Base-by-base conservation (phyloP, 192 early-diverging fungal genomes). In the Coemansia sp. region DNA sequence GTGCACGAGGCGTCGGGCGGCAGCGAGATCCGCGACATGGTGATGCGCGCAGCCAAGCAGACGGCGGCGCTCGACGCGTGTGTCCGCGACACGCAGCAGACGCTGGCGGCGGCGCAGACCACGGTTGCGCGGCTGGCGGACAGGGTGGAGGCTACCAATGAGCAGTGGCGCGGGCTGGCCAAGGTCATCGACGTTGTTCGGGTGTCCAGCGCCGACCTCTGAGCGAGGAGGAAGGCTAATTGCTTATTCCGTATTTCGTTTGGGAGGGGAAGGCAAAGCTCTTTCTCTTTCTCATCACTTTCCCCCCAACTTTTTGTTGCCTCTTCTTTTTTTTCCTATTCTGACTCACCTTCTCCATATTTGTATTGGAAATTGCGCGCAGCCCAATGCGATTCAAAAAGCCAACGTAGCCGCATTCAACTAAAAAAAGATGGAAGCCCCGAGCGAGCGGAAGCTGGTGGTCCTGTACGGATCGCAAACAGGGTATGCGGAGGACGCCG, bases 391-490 rank as follows among this genome's bases (percentile, higher is more conserved):
- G 32, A 32, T 32, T 32, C 32, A 32, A 32, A 32, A 32, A 32
- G 32, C 32, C 32, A 32, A 32, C 1, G 32, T 32, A 32, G 32
- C 32, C 4, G 32, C 32, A 32, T 32, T 32, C 32, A 32, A 32
- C 20, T 20, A 1, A 32, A 32, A 32, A 32, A 32, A 4, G 39
- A 11, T 14, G 20, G 54, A 11, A 2, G 32, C 38, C n/a, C 20
- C 38, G 11, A 22, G 9, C 13, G 56, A 74, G 44, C 71, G 81
- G 8, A 58, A 56, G 25, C 50, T 96, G 17, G 74, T 94, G 14
- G 86, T 99, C 51, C 86, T 97, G 19, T 99, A 93, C 71, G 97
- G 91, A 6, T 92, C 91, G 43, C 92, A 99, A 76, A 99, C 95
- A 5, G 97, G 97, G 20, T 94, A 89, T 62, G 92, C 94, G 13